A percentile compares a stretch with the other conserved stretches of the same genome.
Evolutionary conservation across 305 asterid species (phyloP).

Genomic region (Withania somnifera): DNA sequence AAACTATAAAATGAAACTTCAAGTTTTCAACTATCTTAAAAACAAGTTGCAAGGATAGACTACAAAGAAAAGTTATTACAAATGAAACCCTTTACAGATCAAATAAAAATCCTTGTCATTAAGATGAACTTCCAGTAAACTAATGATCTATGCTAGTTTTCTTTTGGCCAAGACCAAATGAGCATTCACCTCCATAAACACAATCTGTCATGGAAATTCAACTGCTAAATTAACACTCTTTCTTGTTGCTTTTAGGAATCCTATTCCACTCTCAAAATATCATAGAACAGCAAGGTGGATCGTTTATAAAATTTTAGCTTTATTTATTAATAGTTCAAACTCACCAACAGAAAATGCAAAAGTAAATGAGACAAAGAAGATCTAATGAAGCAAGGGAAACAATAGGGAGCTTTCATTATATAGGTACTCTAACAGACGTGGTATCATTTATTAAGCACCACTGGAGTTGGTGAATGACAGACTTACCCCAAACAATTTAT

Average conservation of each 20-base stretch:
- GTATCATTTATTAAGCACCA: neutral
- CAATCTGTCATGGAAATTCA: neutral
- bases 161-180: neutral
- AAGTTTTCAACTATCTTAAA: neutral
- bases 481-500: neutral
- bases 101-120: neutral
- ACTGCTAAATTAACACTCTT: neutral
- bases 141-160: neutral
- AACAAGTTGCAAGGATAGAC: neutral
- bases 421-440: neutral
- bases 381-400: neutral
- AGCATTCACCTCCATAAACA: neutral
- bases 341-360: neutral
- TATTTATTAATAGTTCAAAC: neutral
- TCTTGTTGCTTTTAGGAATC: neutral
- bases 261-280: neutral
- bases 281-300: neutral
- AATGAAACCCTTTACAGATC: neutral
- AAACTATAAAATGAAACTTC: neutral
- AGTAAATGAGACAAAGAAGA: neutral
- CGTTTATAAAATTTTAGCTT: neutral
- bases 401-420: neutral
- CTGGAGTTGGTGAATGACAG: neutral
- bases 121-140: neutral
- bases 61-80: neutral